phyloP scores from a whole-genome alignment of 441 rosid genomes.

The Melastoma candidum region DNA sequence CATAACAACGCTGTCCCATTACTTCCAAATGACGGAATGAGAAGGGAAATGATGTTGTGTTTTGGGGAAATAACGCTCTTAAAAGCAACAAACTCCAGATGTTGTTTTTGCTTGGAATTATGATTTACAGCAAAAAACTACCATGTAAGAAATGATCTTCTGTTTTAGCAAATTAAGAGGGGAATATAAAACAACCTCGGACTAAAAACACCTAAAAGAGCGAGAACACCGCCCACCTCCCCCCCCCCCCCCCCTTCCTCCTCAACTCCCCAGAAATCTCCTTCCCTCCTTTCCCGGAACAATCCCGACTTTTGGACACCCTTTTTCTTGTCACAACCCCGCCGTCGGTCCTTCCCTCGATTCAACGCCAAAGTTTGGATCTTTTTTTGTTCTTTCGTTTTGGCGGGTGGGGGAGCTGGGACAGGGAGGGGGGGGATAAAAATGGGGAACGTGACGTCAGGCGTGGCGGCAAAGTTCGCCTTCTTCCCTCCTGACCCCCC shows the following conservation, averaged over 20 bases:
- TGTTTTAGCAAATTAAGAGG: too few relatives aligned
- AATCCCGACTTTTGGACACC: conserved; percentile 3
- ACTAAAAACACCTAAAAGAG: neutral
- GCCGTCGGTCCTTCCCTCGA: neutral
- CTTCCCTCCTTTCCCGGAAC: neutral
- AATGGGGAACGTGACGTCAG: conserved; percentile 94
- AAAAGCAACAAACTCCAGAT: too few relatives aligned
- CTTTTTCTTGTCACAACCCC: neutral
- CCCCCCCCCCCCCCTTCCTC: neutral
- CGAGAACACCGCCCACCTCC: conserved; percentile 1
- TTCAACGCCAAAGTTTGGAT: conserved; percentile 5
- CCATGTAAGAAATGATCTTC: too few relatives aligned
- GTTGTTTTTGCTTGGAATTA: too few relatives aligned
- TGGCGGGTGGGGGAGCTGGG: neutral
- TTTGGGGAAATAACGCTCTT: too few relatives aligned
- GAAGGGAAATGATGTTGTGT: too few relatives aligned
- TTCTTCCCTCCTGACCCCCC: conserved; percentile 96
- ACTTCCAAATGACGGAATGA: too few relatives aligned
- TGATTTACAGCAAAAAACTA: too few relatives aligned
- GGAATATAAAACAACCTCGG: too few relatives aligned
- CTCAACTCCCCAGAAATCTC: neutral
- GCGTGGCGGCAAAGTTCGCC: conserved; percentile 91
- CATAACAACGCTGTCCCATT: too few relatives aligned
- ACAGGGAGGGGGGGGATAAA: neutral
- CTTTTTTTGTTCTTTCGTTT: neutral